phyloP scores from a whole-genome alignment of 1,284 basidiomycete genomes.

The Marasmius tenuissimus region DNA sequence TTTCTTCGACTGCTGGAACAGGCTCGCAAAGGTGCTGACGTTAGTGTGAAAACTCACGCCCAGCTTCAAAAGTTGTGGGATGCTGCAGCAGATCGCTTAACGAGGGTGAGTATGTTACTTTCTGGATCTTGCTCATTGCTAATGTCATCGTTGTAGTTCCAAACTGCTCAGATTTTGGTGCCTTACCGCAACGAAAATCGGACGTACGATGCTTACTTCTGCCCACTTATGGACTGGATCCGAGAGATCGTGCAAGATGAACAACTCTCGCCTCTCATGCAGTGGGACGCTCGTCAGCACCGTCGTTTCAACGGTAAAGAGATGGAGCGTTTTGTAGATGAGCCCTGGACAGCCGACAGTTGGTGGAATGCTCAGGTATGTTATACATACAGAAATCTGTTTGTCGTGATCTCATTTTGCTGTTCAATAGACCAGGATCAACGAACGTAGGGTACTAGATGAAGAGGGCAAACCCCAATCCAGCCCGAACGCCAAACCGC shows the following conservation, averaged over 20 bases:
- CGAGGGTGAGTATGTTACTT: background rate
- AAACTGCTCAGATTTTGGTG: conserved; percentile 1
- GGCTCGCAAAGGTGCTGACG: background rate
- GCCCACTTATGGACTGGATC: conserved; percentile 16
- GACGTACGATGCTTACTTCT: conserved; percentile 12
- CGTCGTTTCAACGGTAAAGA: background rate
- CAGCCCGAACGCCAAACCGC: conserved; percentile 20
- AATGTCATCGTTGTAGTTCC: background rate
- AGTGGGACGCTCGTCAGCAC: conserved; percentile 21
- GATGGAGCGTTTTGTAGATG: background rate
- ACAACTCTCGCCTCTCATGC: conserved; percentile 16
- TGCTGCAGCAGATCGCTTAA: background rate
- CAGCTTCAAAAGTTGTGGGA: background rate
- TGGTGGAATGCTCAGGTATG: background rate
- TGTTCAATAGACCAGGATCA: background rate
- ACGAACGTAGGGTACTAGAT: background rate
- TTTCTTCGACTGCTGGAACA: background rate
- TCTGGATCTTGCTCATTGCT: background rate
- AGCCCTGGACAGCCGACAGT: background rate
- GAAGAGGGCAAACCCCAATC: background rate
- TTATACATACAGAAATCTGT: background rate
- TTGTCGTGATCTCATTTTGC: background rate
- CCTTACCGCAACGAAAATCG: conserved; percentile 10
- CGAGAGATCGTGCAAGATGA: conserved; percentile 17
- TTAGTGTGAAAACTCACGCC: background rate